Evolutionary conservation across 495 filamentous ascomycete genomes (phyloP).

Genomic region (Saxophila tyrrhenica): DNA sequence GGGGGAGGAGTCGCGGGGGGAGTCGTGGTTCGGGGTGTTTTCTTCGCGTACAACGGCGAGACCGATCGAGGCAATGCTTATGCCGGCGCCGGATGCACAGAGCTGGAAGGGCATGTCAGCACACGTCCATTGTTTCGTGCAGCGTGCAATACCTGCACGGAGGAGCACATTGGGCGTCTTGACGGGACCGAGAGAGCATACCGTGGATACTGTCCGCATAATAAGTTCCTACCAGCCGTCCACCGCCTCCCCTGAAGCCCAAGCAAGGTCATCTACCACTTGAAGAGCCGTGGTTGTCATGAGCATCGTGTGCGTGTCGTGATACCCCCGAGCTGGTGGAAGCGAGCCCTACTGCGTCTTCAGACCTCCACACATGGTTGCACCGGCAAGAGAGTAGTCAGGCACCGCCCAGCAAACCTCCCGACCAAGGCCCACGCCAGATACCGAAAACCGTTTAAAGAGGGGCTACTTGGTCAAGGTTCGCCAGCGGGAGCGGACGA

Average conservation of each 20-base stretch:
- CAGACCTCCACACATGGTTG: neutral
- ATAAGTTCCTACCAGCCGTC: neutral
- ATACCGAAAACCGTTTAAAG: neutral
- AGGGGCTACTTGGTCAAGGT: neutral
- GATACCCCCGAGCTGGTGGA: neutral
- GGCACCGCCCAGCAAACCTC: neutral
- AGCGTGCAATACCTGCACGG: neutral
- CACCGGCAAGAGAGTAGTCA: neutral
- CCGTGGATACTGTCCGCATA: neutral
- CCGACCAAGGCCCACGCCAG: neutral
- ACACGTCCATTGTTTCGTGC: neutral
- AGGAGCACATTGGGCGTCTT: neutral
- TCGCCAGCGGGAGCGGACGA: neutral
- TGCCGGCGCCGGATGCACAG: conserved; percentile 13
- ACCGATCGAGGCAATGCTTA: conserved; percentile 11
- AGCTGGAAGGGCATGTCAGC: conserved; percentile 5
- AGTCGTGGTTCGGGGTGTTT: neutral
- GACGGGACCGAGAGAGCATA: neutral
- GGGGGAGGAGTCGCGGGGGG: neutral
- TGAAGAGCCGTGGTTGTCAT: neutral
- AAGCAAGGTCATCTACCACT: neutral
- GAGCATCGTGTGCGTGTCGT: conserved; percentile 1
- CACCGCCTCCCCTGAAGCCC: neutral
- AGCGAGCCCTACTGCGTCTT: neutral
- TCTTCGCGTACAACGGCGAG: conserved; percentile 9